Conservation (phyloP, 805 yeast genomes). For the Nakazawaea molendinolei region DNA sequence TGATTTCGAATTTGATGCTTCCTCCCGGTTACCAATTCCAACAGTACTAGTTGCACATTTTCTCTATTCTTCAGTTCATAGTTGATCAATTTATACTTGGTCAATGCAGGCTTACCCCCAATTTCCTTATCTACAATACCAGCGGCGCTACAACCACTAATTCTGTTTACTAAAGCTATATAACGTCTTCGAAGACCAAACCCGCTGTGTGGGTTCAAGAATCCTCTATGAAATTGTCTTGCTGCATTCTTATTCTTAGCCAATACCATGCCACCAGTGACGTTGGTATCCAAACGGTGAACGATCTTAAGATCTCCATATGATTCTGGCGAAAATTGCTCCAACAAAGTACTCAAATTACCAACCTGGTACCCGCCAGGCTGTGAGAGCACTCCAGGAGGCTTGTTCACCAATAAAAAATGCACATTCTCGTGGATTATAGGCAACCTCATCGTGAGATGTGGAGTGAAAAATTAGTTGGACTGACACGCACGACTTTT, state of each 20-base stretch:
- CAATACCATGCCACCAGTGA: constrained; percentile 33
- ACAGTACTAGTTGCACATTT: constrained; percentile 17
- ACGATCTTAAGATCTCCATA: constrained; percentile 22
- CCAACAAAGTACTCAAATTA: too few relatives aligned
- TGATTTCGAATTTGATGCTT: constrained; percentile 35
- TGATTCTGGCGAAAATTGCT: too few relatives aligned
- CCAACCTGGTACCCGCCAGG: constrained; percentile 19
- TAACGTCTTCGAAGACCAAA: constrained; percentile 27
- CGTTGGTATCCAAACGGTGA: constrained; percentile 32
- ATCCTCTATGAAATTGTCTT: constrained; percentile 23
- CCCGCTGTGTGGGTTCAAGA: constrained; percentile 29
- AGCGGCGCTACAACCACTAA: background rate
- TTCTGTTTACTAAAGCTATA: constrained; percentile 20
- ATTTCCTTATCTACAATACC: background rate
- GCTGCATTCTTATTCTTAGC: constrained; percentile 28
- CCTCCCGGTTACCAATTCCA: constrained; percentile 31
- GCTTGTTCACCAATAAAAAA: constrained; percentile 29
- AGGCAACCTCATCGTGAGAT: too few relatives aligned
- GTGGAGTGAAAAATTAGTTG: too few relatives aligned
- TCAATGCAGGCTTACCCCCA: constrained; percentile 13
- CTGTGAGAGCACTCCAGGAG: constrained; percentile 27
- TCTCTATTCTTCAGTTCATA: constrained; percentile 2
- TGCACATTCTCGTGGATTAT: constrained; percentile 15
- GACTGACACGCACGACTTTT: too few relatives aligned
- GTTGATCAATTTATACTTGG: constrained; percentile 11